Conservation (phyloP, 2,329 filamentous ascomycete species). For the Penicillium polonicum region DNA sequence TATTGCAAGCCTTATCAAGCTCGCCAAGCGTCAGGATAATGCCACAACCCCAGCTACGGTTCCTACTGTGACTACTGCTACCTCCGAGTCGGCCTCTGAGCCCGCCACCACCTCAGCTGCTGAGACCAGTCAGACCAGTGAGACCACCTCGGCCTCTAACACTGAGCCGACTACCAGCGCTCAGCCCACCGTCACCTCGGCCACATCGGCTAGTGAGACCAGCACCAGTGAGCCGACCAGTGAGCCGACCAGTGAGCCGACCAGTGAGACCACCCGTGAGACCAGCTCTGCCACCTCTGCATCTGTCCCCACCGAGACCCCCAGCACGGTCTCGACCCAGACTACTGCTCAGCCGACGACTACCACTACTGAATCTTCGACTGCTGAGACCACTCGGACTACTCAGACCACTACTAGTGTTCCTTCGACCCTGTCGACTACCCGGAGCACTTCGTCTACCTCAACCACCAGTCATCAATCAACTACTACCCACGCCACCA, state of each 20-base stretch:
- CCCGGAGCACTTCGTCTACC: constrained; percentile 14
- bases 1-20: constrained; percentile 61
- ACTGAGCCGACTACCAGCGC: constrained; percentile 12
- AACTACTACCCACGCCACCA: constrained; percentile 25
- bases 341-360: constrained; percentile 32
- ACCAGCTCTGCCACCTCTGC: constrained; percentile 3
- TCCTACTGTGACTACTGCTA: constrained; percentile 6
- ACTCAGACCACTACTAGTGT: constrained; percentile 14
- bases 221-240: neutral
- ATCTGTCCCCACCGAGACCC: neutral
- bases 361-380: constrained; percentile 9
- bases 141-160: constrained; percentile 11
- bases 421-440: constrained; percentile 21
- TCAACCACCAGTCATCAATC: constrained; percentile 8
- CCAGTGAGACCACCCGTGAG: neutral
- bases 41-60: constrained; percentile 2
- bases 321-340: neutral
- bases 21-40: constrained; percentile 60
- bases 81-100: constrained; percentile 4
- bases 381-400: constrained; percentile 6
- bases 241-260: too few relatives aligned
- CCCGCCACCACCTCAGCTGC: constrained; percentile 17
- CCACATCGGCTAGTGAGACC: constrained; percentile 10
- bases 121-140: constrained; percentile 13
- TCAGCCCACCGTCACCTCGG: constrained; percentile 17